Base-by-base conservation (phyloP, 148 eudicot species). In the Rhododendron williamsianum region DNA sequence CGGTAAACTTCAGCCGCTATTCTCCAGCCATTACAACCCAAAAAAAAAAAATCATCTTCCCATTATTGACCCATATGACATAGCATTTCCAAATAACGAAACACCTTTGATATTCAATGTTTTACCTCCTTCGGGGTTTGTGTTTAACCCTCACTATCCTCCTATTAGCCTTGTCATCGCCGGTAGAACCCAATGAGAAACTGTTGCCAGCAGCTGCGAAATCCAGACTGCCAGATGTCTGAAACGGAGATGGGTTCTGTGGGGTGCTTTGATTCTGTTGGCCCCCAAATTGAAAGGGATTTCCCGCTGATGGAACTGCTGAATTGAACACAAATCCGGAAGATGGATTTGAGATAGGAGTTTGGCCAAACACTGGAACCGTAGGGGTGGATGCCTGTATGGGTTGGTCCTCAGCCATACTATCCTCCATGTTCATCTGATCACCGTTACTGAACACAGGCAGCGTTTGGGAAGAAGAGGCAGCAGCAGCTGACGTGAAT, bases 391-490 rank as follows among this genome's bases (percentile, higher is more conserved):
- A 84, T 76, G 92, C 83, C 76, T 91, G 94, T 86, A 89, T 87
- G 36, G 93, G 90, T 85, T 97, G 89, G 85, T 97, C 99, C 90
- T 95, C 98, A 2, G 95, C 94, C 99, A 97, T 95, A 85, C 92
- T 94, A 87, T 97, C 98, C 85, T 97, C 98, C 90, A 91, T 90
- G 87, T 49, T 91, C 94, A 93, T 90, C 87, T 92, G 93, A 82
- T 92, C 93, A 85, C 89, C 88, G 82, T 87, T 93, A 48, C 82
- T 91, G 76, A 92, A 92, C 19, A 84, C 84, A 2, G 93, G 88
- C 73, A 84, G 92, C 35, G 88, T 13, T 45, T 84, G 86, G 58
- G 86, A 65, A 74, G 90, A 8, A 48, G 89, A 78, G 30, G 88
- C 72, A 73, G 88, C 65, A 72, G 89, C 41, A 83, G 91, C 11